Percentiles rank a stretch among this genome's conserved stretches.
Conservation (phyloP, 2,329 filamentous ascomycete genomes). For the Xylaria polymorpha region DNA sequence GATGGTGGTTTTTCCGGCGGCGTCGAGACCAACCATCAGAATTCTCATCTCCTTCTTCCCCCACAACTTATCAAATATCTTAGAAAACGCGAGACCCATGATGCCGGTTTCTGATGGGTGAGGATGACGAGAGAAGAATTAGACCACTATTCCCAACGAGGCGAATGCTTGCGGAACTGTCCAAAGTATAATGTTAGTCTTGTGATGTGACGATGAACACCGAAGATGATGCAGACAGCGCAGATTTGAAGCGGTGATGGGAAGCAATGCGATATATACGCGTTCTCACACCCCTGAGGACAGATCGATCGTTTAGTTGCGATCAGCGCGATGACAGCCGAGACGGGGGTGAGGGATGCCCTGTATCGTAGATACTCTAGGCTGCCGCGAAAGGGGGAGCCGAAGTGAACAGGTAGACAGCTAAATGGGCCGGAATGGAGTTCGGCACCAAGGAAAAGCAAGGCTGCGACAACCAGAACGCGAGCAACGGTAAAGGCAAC, state of each 20-base stretch:
- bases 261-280: slow-evolving; percentile 30
- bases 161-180: slow-evolving; percentile 38
- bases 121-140: slow-evolving; percentile 51
- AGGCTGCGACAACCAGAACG: slow-evolving; percentile 32
- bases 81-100: slow-evolving; percentile 99
- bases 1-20: slow-evolving; percentile 99
- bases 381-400: slow-evolving; percentile 47
- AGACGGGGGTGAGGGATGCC: slow-evolving; percentile 25
- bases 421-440: slow-evolving; percentile 38
- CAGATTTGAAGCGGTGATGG: slow-evolving; percentile 13
- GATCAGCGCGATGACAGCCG: slow-evolving; percentile 36
- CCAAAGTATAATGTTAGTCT: slow-evolving; percentile 38
- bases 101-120: slow-evolving; percentile 65
- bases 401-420: slow-evolving; percentile 46
- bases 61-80: slow-evolving; percentile 95
- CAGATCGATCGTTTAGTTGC: slow-evolving; percentile 45
- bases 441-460: slow-evolving; percentile 37
- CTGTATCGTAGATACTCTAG: slow-evolving; percentile 37
- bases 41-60: slow-evolving; percentile 99
- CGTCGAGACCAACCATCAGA: slow-evolving; percentile 99
- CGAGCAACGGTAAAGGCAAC: not conserved
- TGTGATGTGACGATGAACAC: slow-evolving; percentile 31
- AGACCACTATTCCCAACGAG: slow-evolving; percentile 39
- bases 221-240: slow-evolving; percentile 18
- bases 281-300: slow-evolving; percentile 39